Conservation (phyloP, 805 yeast genomes). For the Myxozyma neglecta region DNA sequence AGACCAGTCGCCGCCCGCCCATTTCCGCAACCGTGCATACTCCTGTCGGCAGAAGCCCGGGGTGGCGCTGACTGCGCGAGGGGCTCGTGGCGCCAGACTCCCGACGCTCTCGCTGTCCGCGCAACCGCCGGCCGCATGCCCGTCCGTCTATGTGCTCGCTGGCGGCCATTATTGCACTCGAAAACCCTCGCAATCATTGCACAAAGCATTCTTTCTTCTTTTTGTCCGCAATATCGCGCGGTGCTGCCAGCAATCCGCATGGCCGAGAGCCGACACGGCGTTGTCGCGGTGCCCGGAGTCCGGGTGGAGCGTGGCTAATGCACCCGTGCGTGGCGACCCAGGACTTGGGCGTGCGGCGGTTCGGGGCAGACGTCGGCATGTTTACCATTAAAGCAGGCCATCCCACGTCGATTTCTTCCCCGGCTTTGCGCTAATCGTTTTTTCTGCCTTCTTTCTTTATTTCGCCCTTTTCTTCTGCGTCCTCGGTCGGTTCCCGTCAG, state of each 20-base stretch:
- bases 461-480: not conserved
- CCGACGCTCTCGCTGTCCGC: not conserved
- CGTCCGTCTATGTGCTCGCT: not conserved
- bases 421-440: not conserved
- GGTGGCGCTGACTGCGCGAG: not conserved
- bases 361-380: constrained; percentile 9
- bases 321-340: not conserved
- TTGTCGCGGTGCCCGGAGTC: not conserved
- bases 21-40: not conserved
- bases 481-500: not conserved
- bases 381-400: constrained; percentile 8
- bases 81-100: constrained; percentile 1
- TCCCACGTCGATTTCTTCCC: constrained; percentile 3
- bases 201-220: no score
- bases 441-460: not conserved
- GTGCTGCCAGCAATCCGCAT: not conserved
- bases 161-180: not conserved
- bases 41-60: not conserved
- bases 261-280: not conserved
- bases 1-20: not conserved
- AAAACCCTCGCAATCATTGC: no score
- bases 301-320: not conserved
- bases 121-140: not conserved
- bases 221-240: not conserved
- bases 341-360: not conserved